Evolutionary conservation across 768 basidiomycete genomes (phyloP), one percentile per base, ranked within the genome.

Genomic region (Xanthoconium purpureum): DNA sequence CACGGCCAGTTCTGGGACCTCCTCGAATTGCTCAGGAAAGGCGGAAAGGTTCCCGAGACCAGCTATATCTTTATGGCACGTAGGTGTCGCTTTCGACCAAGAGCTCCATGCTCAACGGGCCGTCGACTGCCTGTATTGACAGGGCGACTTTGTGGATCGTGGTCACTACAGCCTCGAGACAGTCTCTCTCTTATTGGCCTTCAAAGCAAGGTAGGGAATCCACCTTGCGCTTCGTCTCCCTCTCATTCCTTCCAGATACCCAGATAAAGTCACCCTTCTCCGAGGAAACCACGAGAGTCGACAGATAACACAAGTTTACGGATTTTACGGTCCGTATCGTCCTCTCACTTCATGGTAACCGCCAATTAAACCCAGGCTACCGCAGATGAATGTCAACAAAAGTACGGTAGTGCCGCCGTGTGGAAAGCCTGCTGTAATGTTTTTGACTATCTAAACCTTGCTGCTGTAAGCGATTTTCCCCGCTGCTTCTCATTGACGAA

Each of bases 1-100:
- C 95, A 98, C 65, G 95, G 95, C 28, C 96, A 98, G 71, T 97
- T 97, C 74, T 98, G 94, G 88, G 96, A 98, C 68, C 77, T 98
- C 46, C 79, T 96, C 35, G 94, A 99, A 74, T 75, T 99, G 48
- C 77, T 97, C 63, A 76, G 89, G 63, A 87, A 91, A 54, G 94
- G 94, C 2, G 92, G 94, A 8, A 83, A 80, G 59, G 85, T 93
- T 11, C 93, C 93, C 10, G 89, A 87, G 61, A 91, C 83, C 50
- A 95, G 92, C 70, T 97, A 97, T 71, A 91, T 97, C 46, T 97
- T 97, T 73, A 97, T 97, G 93, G 89, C 83, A 83, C 78, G 87
- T 88, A 80, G 71, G 80, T 75, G 63, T 69, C 70, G 62, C 71
- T 71, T 62, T 62, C 33, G 55, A 42, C 61, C 58, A 62, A 54